phyloP scores from a whole-genome alignment of 805 yeast genomes.

The Candida methanosorbosa region DNA sequence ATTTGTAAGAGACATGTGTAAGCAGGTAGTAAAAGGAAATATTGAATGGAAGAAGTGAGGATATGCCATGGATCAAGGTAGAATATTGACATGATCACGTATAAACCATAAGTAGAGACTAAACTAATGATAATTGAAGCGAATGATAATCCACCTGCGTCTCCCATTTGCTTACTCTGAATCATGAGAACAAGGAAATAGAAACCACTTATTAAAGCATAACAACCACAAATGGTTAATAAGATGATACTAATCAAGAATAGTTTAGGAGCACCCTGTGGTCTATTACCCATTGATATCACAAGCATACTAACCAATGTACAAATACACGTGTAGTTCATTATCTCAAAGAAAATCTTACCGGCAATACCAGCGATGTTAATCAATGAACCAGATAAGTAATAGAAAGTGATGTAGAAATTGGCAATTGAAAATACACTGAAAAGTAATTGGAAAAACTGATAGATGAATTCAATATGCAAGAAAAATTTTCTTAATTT shows the following conservation, averaged over 20 bases:
- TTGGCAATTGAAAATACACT: slow-evolving; percentile 91
- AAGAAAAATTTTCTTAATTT: slow-evolving; percentile 67
- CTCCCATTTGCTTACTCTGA: slow-evolving; percentile 26
- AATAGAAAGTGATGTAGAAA: slow-evolving; percentile 86
- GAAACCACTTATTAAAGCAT: slow-evolving; percentile 76
- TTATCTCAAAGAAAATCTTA: slow-evolving; percentile 69
- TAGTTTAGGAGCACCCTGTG: slow-evolving; percentile 85
- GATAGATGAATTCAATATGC: slow-evolving; percentile 85
- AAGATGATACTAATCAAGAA: slow-evolving; percentile 67
- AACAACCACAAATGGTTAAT: slow-evolving; percentile 70
- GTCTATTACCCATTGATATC: slow-evolving; percentile 94
- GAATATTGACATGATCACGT: slow-evolving; percentile 69
- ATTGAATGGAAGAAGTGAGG: slow-evolving; percentile 77
- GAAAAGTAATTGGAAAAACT: slow-evolving; percentile 68
- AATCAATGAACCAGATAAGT: slow-evolving; percentile 79
- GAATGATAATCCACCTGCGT: slow-evolving; percentile 39
- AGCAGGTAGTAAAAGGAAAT: slow-evolving; percentile 82
- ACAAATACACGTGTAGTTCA: slow-evolving; percentile 79
- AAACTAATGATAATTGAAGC: slow-evolving; percentile 77
- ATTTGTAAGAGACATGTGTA: slow-evolving; percentile 90
- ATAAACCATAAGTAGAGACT: slow-evolving; percentile 86
- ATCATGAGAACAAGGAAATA: slow-evolving; percentile 62
- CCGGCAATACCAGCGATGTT: slow-evolving; percentile 65
- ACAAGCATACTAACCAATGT: slow-evolving; percentile 82
- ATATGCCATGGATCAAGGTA: slow-evolving; percentile 97